Conservation (phyloP, 1,139 yeast species). For the Taphrina flavorubra region DNA sequence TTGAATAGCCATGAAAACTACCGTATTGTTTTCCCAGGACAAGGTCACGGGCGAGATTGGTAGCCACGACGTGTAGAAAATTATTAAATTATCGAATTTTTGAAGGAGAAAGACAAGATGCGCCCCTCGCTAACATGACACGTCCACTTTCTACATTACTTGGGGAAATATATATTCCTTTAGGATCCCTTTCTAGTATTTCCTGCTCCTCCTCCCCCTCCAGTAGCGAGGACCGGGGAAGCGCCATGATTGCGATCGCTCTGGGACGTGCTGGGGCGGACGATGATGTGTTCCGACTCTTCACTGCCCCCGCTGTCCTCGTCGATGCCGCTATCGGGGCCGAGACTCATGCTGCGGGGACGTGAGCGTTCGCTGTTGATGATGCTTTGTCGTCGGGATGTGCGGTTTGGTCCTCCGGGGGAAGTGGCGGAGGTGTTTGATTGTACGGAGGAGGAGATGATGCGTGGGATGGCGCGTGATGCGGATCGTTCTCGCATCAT, state of each 20-base stretch:
- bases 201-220: neutral
- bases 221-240: neutral
- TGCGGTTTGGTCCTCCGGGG: neutral
- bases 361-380: conserved; percentile 21
- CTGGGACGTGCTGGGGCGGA: conserved; percentile 22
- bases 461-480: conserved; percentile 20
- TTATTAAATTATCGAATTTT: neutral
- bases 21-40: too few species aligned
- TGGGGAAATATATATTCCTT: too few species aligned
- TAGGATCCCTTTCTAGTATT: too few species aligned
- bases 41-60: too few species aligned
- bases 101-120: neutral
- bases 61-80: too few species aligned
- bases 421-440: conserved; percentile 22
- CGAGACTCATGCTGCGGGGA: conserved; percentile 25
- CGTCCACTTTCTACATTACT: neutral
- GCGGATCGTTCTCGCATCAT: conserved; percentile 15
- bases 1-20: too few species aligned
- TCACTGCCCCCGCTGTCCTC: conserved; percentile 30
- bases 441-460: conserved; percentile 6
- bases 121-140: conserved; percentile 1
- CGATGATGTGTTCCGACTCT: conserved; percentile 10
- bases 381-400: conserved; percentile 28
- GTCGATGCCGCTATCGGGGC: conserved; percentile 28
- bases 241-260: neutral